phyloP scores from a whole-genome alignment of 106 monocot species.

The Hemerocallis citrina region DNA sequence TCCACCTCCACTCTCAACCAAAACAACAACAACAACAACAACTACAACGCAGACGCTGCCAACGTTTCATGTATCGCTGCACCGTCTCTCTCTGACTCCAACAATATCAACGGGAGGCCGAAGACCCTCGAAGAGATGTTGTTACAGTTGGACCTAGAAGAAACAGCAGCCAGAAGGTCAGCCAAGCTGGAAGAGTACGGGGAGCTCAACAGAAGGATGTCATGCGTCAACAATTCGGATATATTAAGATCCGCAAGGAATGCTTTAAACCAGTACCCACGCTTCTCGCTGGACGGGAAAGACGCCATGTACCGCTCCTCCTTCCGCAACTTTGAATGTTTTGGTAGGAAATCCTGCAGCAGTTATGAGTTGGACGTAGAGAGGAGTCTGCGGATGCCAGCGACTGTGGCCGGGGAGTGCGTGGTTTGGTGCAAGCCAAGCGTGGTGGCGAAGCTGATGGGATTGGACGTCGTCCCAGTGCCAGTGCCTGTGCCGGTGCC shows the following conservation, averaged over 20 bases:
- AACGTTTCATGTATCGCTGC: slow-evolving; percentile 19
- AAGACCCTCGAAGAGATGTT: slow-evolving; percentile 91
- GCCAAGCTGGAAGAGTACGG: slow-evolving; percentile 17
- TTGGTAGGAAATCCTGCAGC: background rate
- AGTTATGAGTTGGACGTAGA: slow-evolving; percentile 19
- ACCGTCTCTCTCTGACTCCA: background rate
- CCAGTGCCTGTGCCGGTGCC: slow-evolving; percentile 89
- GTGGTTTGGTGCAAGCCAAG: slow-evolving; percentile 94
- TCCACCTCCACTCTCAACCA: slow-evolving; percentile 60
- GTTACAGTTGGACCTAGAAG: slow-evolving; percentile 67
- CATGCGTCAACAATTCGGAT: slow-evolving; percentile 70
- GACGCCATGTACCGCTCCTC: slow-evolving; percentile 74
- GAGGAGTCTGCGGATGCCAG: slow-evolving; percentile 23
- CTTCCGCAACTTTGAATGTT: slow-evolving; percentile 26
- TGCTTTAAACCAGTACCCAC: slow-evolving; percentile 68
- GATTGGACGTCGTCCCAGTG: slow-evolving; percentile 70
- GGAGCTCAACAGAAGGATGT: slow-evolving; percentile 37
- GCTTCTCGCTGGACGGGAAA: slow-evolving; percentile 81
- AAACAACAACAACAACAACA: slow-evolving; percentile 10
- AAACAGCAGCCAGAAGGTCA: slow-evolving; percentile 45
- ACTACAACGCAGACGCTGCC: too few species aligned
- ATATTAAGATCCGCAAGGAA: slow-evolving; percentile 65
- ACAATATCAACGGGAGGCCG: slow-evolving; percentile 8
- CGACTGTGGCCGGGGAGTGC: slow-evolving; percentile 59
- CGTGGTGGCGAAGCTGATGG: slow-evolving; percentile 84